Percentiles rank a stretch among this genome's conserved stretches.
phyloP scores from a whole-genome alignment of 192 early-diverging fungal species.

The Coemansia sp. region DNA sequence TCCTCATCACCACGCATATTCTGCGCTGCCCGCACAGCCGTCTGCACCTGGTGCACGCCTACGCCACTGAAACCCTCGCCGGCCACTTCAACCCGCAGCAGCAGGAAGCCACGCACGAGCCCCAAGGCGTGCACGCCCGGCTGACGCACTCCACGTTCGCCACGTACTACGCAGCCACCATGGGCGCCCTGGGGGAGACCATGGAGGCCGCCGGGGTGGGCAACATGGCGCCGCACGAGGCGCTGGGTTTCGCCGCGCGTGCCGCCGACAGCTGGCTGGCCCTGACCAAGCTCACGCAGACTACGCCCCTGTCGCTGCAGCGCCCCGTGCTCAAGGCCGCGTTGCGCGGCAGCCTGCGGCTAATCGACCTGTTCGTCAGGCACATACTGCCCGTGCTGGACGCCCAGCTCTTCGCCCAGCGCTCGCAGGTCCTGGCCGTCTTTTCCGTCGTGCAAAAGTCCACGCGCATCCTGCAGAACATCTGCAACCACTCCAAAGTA shows the following conservation, averaged over 20 bases:
- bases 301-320: slow-evolving; percentile 8
- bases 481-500: slow-evolving; percentile 77
- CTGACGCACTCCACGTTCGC: slow-evolving; percentile 29
- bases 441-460: slow-evolving; percentile 43
- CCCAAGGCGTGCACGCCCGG: slow-evolving; percentile 1
- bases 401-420: slow-evolving; percentile 25
- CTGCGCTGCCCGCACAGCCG: slow-evolving; percentile 32
- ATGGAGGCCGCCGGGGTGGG: slow-evolving; percentile 13
- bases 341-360: slow-evolving; percentile 25
- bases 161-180: slow-evolving; percentile 31
- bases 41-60: slow-evolving; percentile 22
- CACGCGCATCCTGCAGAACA: slow-evolving; percentile 56
- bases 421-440: slow-evolving; percentile 20
- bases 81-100: too few species aligned
- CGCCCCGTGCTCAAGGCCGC: slow-evolving; percentile 17
- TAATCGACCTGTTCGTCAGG: slow-evolving; percentile 38
- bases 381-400: slow-evolving; percentile 31
- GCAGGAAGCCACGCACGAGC: too few species aligned
- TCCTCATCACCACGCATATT: slow-evolving; percentile 28
- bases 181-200: slow-evolving; percentile 14
- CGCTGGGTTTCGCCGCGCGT: slow-evolving; percentile 16
- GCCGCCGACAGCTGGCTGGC: slow-evolving; percentile 34
- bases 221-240: slow-evolving; percentile 15
- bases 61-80: slow-evolving; percentile 19
- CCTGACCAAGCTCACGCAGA: slow-evolving; percentile 33